Evolutionary conservation across 345 rosid genomes (phyloP), one percentile per base, ranked within the genome.

Genomic region (Cardiospermum halicacabum): DNA sequence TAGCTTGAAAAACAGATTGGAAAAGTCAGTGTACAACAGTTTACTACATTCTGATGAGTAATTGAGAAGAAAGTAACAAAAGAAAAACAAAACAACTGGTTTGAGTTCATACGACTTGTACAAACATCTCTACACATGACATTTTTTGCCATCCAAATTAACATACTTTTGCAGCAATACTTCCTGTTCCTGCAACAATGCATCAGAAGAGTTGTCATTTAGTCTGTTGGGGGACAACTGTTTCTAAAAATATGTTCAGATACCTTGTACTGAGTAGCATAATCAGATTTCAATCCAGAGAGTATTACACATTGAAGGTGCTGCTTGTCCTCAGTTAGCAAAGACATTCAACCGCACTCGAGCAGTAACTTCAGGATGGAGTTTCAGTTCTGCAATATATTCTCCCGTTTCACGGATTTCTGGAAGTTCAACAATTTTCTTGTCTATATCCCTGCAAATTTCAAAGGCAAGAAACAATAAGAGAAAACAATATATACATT

Each of bases 321-420:
- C 26, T 57, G 56, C 26, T 69, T 66, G 50, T 56, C 66, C 69
- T 80, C 65, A 90, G 77, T 86, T 94, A 31, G 96, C 91, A 66
- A 10, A 84, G 64, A 94, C 97, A 51, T 84, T 94, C 73, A 94
- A 28, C 81, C 78, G 82, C 65, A 90, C 81, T 58, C 75, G 86
- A 43, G 97, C 97, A 32, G 85, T 85, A 62, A 94, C 97, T 73
- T 94, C 97, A 0, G 97, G 95, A 56, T 90, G 99, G 74, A 94
- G 97, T 79, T 85, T 94, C 39, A 94, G 82, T 74, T 94, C 95
- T 22, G 94, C 98, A 18, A 86, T 64, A 71, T 90, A 88, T 75
- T 88, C 96, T 60, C 98, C 98, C 0, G 90, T 85, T 79, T 93
- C 98, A 65, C 94, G 82, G 53, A 93, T 90, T 54, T 93, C 98